phyloP scores from a whole-genome alignment of 2,329 filamentous ascomycete genomes.

The Aphanocladium album region DNA sequence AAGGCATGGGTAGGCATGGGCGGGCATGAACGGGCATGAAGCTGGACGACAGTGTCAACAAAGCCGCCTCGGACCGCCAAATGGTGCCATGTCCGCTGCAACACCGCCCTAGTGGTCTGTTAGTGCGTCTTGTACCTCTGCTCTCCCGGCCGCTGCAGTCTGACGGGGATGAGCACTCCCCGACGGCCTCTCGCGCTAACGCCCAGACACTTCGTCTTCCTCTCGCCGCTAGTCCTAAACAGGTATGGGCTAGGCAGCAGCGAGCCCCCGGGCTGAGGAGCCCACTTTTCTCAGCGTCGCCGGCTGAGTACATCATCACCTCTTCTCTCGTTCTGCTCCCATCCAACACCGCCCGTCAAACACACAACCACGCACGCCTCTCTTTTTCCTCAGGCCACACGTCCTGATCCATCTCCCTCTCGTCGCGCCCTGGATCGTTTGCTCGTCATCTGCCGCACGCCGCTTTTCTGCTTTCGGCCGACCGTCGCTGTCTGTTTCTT shows the following conservation, averaged over 20 bases:
- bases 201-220: background rate
- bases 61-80: background rate
- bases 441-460: conserved; percentile 8
- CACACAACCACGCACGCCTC: conserved; percentile 13
- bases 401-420: background rate
- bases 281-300: conserved; percentile 17
- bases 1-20: background rate
- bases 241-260: conserved; percentile 30
- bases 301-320: conserved; percentile 12
- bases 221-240: conserved; percentile 18
- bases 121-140: conserved; percentile 15
- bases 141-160: background rate
- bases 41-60: conserved; percentile 4
- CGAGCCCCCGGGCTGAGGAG: conserved; percentile 23
- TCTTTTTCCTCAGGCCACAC: conserved; percentile 16
- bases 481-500: background rate
- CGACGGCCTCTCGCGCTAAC: conserved; percentile 22
- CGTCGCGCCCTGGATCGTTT: conserved; percentile 2
- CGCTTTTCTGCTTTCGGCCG: background rate
- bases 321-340: conserved; percentile 14
- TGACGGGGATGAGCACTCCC: conserved; percentile 8
- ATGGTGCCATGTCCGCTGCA: conserved; percentile 6
- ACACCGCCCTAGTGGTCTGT: background rate
- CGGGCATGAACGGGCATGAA: too few species aligned
- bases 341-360: conserved; percentile 13